phyloP scores from a whole-genome alignment of 2,329 filamentous ascomycete genomes.

The Sclerotinia nivalis region DNA sequence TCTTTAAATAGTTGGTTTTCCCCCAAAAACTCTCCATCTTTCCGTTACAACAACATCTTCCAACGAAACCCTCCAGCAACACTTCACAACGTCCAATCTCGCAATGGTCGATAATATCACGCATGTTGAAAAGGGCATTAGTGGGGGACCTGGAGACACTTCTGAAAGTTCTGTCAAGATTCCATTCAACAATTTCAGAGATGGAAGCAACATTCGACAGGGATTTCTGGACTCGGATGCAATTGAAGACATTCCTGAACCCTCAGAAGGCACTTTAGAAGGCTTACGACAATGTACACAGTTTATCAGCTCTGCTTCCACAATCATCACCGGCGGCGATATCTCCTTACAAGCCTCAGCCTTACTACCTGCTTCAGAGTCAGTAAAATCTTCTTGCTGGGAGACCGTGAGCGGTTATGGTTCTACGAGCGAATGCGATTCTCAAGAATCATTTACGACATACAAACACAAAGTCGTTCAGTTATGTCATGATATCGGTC shows the following conservation, averaged over 20 bases:
- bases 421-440: neutral
- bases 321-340: neutral
- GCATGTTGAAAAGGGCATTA: no score
- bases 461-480: conserved; percentile 28
- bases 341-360: neutral
- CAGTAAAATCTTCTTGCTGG: neutral
- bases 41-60: no score
- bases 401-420: neutral
- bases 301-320: neutral
- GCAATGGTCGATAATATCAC: no score
- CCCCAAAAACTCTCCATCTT: no score
- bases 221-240: no score
- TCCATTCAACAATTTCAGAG: no score
- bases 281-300: neutral
- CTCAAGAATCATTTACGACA: conserved; percentile 28
- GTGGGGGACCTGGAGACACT: no score
- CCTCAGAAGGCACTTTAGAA: neutral
- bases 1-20: no score
- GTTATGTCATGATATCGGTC: conserved; percentile 30
- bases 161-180: no score
- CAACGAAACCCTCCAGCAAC: no score
- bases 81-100: no score
- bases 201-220: no score
- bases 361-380: neutral
- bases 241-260: neutral